These are phyloP conservation scores for Septoria linicola DNA, from an alignment of 2,329 filamentous ascomycete genomes.

Conservation along the genomic window DNA sequence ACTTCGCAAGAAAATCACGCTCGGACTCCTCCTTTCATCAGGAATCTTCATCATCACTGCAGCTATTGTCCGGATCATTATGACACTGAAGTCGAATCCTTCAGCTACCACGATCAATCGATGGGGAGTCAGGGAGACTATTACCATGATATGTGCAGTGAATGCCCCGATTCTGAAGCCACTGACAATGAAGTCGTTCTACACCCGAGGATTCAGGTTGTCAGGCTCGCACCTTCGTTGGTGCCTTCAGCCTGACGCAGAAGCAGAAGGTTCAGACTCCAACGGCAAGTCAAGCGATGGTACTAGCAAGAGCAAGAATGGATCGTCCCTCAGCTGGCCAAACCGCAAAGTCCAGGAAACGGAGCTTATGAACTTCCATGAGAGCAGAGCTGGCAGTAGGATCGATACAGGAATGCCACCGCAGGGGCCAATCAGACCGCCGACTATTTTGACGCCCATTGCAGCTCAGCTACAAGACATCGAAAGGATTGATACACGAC, in stretches of 20 bases:
- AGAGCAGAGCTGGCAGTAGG: neutral
- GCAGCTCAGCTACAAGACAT: conserved; percentile 3
- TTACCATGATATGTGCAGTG: conserved; percentile 41
- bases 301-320: conserved; percentile 13
- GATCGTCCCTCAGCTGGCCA: conserved; percentile 3
- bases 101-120: conserved; percentile 39
- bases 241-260: neutral
- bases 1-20: conserved; percentile 35
- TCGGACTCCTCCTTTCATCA: conserved; percentile 38
- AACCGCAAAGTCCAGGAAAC: conserved; percentile 11
- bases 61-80: conserved; percentile 38
- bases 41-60: conserved; percentile 41
- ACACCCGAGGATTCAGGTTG: conserved; percentile 24
- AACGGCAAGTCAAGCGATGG: conserved; percentile 9
- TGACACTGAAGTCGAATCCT: conserved; percentile 35
- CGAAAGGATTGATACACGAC: conserved; percentile 7
- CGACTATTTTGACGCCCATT: conserved; percentile 1
- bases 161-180: conserved; percentile 40
- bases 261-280: conserved; percentile 1
- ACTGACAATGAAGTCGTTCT: conserved; percentile 35
- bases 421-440: neutral
- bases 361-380: conserved; percentile 4
- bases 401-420: neutral
- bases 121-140: conserved; percentile 42
- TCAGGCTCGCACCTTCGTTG: neutral